These are phyloP conservation scores for Dryas drummondii DNA, from an alignment of 306 rosid species.

Conservation along the genomic window DNA sequence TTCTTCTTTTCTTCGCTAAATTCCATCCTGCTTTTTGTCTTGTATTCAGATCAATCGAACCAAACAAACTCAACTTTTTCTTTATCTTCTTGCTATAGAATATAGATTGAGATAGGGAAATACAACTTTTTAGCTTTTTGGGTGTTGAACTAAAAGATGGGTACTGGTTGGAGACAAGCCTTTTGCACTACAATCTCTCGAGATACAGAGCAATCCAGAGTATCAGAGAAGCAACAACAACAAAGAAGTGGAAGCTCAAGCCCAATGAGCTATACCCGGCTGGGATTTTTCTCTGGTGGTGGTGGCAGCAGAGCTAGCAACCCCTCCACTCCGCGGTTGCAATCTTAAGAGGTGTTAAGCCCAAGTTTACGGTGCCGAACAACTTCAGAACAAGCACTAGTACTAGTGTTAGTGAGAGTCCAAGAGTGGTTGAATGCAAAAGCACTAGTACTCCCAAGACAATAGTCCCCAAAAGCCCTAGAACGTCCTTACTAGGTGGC, in stretches of 20 bases:
- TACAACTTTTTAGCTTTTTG: not conserved
- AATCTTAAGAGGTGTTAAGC: constrained; percentile 16
- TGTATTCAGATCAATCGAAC: constrained; percentile 46
- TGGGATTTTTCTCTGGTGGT: constrained; percentile 60
- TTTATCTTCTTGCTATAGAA: not conserved
- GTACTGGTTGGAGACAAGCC: constrained; percentile 94
- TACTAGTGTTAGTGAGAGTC: constrained; percentile 26
- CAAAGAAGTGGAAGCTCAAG: constrained; percentile 35
- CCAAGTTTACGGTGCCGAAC: constrained; percentile 61
- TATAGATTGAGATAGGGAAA: too few relatives aligned
- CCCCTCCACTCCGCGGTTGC: constrained; percentile 58
- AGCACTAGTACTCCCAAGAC: too few relatives aligned
- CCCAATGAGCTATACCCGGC: constrained; percentile 65
- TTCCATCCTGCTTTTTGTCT: constrained; percentile 46
- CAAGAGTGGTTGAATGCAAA: constrained; percentile 16
- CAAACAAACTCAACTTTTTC: constrained; percentile 35
- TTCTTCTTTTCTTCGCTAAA: constrained; percentile 9
- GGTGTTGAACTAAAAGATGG: constrained; percentile 46
- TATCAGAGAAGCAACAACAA: constrained; percentile 42
- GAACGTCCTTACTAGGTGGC: constrained; percentile 4
- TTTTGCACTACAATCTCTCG: constrained; percentile 68
- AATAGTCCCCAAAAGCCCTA: not conserved
- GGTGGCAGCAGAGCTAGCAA: constrained; percentile 46
- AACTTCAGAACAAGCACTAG: constrained; percentile 17
- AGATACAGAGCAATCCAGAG: constrained; percentile 46